Evolutionary conservation across 2,329 filamentous ascomycete species (phyloP).

Genomic region (Phialophora expanda): DNA sequence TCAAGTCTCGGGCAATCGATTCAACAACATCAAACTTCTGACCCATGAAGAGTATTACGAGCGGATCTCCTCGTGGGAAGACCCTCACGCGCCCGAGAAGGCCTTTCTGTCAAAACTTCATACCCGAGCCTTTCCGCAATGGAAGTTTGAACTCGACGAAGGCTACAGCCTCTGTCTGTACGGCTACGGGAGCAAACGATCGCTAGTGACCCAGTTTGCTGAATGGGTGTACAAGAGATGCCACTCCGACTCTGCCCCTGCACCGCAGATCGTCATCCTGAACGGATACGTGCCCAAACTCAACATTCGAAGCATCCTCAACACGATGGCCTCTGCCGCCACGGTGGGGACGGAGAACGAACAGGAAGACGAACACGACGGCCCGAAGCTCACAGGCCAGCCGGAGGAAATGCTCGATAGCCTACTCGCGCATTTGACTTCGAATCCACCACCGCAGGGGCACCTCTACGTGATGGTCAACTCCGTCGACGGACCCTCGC

Average conservation of each 20-base stretch:
- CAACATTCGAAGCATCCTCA: conserved; percentile 53
- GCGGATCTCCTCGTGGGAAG: conserved; percentile 65
- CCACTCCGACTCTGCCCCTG: background rate
- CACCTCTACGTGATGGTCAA: conserved; percentile 75
- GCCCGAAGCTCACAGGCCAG: conserved; percentile 61
- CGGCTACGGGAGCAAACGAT: conserved; percentile 87
- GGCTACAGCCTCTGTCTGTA: conserved; percentile 90
- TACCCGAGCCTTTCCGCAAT: conserved; percentile 82
- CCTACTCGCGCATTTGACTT: conserved; percentile 67
- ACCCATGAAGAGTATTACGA: conserved; percentile 92
- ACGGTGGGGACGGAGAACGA: conserved; percentile 39
- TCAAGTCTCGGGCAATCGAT: conserved; percentile 85
- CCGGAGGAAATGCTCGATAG: conserved; percentile 71
- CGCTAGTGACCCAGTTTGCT: conserved; percentile 76
- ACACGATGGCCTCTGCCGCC: conserved; percentile 69
- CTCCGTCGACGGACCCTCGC: conserved; percentile 79
- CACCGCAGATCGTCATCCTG: conserved; percentile 72
- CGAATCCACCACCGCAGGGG: conserved; percentile 59
- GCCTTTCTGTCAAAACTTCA: conserved; percentile 76
- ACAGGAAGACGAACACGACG: background rate
- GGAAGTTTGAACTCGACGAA: conserved; percentile 86
- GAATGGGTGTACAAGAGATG: conserved; percentile 64
- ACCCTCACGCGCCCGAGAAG: conserved; percentile 73
- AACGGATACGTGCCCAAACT: conserved; percentile 73
- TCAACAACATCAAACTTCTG: conserved; percentile 75